A percentile compares a stretch with the other conserved stretches of the same genome.
These are phyloP conservation scores for Vigna unguiculata DNA, from an alignment of 306 rosid genomes.

Conservation along the genomic window DNA sequence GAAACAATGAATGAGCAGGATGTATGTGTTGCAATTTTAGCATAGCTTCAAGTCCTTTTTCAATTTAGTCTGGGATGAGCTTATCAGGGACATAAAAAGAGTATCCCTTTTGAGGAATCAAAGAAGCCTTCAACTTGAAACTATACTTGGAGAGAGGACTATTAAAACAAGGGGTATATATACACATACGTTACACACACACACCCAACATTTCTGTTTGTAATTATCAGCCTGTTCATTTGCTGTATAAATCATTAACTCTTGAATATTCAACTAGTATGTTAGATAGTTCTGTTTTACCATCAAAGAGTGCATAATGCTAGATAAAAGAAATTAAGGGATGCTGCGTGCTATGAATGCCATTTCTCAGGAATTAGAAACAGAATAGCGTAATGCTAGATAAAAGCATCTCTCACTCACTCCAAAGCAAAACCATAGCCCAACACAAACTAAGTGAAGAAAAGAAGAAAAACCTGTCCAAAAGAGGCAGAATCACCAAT, in stretches of 20 bases:
- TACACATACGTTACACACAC: background rate
- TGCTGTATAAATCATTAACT: constrained; percentile 23
- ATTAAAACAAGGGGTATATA: background rate
- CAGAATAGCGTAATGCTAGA: too few relatives aligned
- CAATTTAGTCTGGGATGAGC: background rate
- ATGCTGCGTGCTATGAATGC: constrained; percentile 5
- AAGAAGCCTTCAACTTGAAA: background rate
- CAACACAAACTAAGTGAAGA: too few relatives aligned
- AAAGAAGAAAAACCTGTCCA: too few relatives aligned
- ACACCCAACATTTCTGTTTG: background rate
- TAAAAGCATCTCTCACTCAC: too few relatives aligned
- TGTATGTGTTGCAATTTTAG: background rate
- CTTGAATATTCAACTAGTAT: constrained; percentile 27
- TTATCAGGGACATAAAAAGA: background rate
- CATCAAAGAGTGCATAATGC: constrained; percentile 1
- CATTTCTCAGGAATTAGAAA: constrained; percentile 26
- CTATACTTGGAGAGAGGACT: background rate
- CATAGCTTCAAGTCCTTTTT: background rate
- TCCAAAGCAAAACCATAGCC: too few relatives aligned
- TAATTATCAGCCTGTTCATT: constrained; percentile 6
- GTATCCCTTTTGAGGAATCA: background rate
- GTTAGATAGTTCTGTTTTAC: constrained; percentile 28
- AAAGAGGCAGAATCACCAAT: too few relatives aligned
- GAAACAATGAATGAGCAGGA: constrained; percentile 6
- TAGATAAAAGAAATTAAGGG: constrained; percentile 4